Conservation (phyloP, 768 basidiomycete genomes). For the Boletus barrowsii region DNA sequence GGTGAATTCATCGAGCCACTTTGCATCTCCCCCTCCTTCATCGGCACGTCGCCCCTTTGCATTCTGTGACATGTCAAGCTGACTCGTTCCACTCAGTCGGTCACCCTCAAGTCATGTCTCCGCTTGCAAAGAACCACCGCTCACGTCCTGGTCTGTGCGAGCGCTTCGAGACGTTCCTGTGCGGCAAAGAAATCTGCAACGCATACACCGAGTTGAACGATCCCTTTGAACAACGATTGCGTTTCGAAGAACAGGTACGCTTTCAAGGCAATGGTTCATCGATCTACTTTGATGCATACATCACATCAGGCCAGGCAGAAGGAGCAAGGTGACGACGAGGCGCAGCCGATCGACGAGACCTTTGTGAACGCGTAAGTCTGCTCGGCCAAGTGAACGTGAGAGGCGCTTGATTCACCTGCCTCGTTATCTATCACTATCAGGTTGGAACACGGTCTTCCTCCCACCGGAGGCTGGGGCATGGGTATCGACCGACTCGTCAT, state of each 20-base stretch:
- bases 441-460: slow-evolving; percentile 95
- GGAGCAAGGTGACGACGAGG: slow-evolving; percentile 96
- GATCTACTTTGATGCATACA: neutral
- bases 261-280: neutral
- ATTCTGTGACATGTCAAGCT: neutral
- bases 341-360: slow-evolving; percentile 94
- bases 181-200: slow-evolving; percentile 97
- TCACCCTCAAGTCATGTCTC: slow-evolving; percentile 99
- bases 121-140: slow-evolving; percentile 97
- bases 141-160: slow-evolving; percentile 97
- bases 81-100: slow-evolving; percentile 55
- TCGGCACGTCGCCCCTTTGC: slow-evolving; percentile 46
- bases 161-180: slow-evolving; percentile 98
- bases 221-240: slow-evolving; percentile 90
- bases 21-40: slow-evolving; percentile 95
- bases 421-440: slow-evolving; percentile 35
- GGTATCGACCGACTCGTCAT: slow-evolving; percentile 96
- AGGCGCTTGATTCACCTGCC: neutral
- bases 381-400: neutral
- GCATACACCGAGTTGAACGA: slow-evolving; percentile 99
- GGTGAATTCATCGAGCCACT: slow-evolving; percentile 97
- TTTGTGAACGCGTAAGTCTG: slow-evolving; percentile 85
- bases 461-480: slow-evolving; percentile 96
- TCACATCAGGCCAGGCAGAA: slow-evolving; percentile 72
- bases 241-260: slow-evolving; percentile 89